Evolutionary conservation across 345 rosid species (phyloP).

Genomic region (Populus tremula): DNA sequence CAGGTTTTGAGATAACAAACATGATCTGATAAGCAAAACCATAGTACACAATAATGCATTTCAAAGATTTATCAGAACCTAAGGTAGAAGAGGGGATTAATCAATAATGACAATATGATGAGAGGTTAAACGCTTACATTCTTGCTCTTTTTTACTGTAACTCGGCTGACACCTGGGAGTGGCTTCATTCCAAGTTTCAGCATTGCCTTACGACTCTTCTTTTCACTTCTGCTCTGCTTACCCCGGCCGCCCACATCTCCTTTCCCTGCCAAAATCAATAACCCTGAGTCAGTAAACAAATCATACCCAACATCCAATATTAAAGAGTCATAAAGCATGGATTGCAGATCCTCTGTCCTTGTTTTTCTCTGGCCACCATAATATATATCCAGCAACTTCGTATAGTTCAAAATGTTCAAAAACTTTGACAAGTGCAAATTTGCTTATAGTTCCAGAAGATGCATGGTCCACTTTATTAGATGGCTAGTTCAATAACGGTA

Average conservation of each 20-base stretch:
- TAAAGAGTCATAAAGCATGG: background rate
- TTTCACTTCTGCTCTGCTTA: slow-evolving; percentile 87
- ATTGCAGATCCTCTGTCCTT: too few species aligned
- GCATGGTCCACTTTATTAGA: background rate
- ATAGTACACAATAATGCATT: background rate
- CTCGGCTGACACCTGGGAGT: slow-evolving; percentile 71
- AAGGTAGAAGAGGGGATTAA: background rate
- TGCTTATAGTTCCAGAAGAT: background rate
- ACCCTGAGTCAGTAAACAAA: too few species aligned
- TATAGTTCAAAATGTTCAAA: too few species aligned
- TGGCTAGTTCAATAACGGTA: background rate
- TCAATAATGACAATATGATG: background rate
- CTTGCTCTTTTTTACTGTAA: slow-evolving; percentile 79
- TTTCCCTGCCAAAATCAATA: too few species aligned
- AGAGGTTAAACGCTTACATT: slow-evolving; percentile 39
- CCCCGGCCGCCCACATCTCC: slow-evolving; percentile 61
- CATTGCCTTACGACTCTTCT: slow-evolving; percentile 90
- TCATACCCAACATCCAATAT: slow-evolving; percentile 11
- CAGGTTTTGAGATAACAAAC: slow-evolving; percentile 82
- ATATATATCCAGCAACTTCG: too few species aligned
- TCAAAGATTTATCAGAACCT: too few species aligned
- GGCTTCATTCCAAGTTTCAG: slow-evolving; percentile 88
- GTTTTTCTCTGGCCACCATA: too few species aligned
- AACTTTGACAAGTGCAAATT: background rate
- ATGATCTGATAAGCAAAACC: slow-evolving; percentile 43